A percentile compares a stretch with the other conserved stretches of the same genome.
Conservation (phyloP, 768 basidiomycete genomes). For the Mycena olivaceomarginata region DNA sequence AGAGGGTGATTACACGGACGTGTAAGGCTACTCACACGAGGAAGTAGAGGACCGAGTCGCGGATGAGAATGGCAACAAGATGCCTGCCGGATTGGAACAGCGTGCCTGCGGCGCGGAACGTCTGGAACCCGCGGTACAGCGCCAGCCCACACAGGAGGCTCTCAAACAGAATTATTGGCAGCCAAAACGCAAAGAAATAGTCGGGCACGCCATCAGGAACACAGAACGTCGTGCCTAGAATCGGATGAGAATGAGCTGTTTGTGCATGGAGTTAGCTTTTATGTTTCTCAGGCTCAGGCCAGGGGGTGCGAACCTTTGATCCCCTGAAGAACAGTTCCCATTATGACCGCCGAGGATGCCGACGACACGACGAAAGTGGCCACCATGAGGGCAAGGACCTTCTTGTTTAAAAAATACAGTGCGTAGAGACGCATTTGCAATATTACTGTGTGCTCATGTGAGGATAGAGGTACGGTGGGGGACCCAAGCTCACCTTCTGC, state of each 20-base stretch:
- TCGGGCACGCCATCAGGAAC: constrained; percentile 58
- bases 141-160: constrained; percentile 71
- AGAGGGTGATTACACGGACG: neutral
- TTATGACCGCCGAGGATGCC: constrained; percentile 65
- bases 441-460: constrained; percentile 61
- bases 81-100: constrained; percentile 64
- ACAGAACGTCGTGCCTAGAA: constrained; percentile 61
- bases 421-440: constrained; percentile 80
- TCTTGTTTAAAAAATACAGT: constrained; percentile 73
- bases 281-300: neutral
- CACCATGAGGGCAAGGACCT: constrained; percentile 68
- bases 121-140: constrained; percentile 68
- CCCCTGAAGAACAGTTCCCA: constrained; percentile 64
- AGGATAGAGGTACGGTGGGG: neutral
- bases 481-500: constrained; percentile 66
- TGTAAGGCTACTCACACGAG: constrained; percentile 64
- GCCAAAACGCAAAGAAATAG: constrained; percentile 76
- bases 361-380: constrained; percentile 62
- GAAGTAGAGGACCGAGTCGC: constrained; percentile 76
- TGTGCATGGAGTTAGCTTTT: neutral
- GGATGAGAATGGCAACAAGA: constrained; percentile 69
- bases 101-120: constrained; percentile 58
- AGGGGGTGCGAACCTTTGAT: constrained; percentile 60
- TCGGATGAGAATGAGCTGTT: constrained; percentile 40
- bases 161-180: constrained; percentile 75